Base-by-base conservation (phyloP, 2,329 filamentous ascomycete genomes). In the Fusarium sterilihyphosum region DNA sequence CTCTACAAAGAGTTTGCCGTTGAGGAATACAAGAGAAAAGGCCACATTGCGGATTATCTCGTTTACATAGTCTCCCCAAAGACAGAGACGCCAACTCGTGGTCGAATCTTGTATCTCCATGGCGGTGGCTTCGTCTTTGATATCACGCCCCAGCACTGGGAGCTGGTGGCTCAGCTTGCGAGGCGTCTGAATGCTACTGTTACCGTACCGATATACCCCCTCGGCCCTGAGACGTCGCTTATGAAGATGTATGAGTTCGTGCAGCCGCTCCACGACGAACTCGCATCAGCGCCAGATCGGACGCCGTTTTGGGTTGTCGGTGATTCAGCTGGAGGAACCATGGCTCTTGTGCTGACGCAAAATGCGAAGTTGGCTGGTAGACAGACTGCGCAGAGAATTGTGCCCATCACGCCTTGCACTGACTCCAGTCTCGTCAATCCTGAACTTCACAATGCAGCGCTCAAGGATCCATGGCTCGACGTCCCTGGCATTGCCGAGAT, bases 21-120 rank as follows among this genome's bases (percentile, higher is more conserved):
- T 38, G 77, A 80, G 17, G 74, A 80, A n/a, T 65, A 65, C 35
- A 61, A 70, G 61, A 67, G 75, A 17, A 65, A 65, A 20, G 67
- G 67, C 13, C 50, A 60, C 38, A 37, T 70, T 24, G 56, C 71
- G 24, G 53, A 73, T 20, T 75, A 74, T 59, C 41, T 53, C 9
- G 77, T 82, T 46, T 81, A 78, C 41, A 78, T 79, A 22, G 73
- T 82, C n/a, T 71, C 78, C 7, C 78, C 80, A 60, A 81, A 82
- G 66, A 78, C 80, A 10, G 79, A 80, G 44, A 69, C 73, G 43
- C 79, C 79, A 3, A 71, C 73, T 37, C 71, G 78, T 40, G 78
- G 75, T 5, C 80, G 79, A 22, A 77, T 82, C 44, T 61, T 82
- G 41, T 82, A 81, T 58, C 72, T 80, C 29, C 81, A 82, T 50